phyloP scores from a whole-genome alignment of 345 rosid genomes.

The Mallotus nudiflorus region DNA sequence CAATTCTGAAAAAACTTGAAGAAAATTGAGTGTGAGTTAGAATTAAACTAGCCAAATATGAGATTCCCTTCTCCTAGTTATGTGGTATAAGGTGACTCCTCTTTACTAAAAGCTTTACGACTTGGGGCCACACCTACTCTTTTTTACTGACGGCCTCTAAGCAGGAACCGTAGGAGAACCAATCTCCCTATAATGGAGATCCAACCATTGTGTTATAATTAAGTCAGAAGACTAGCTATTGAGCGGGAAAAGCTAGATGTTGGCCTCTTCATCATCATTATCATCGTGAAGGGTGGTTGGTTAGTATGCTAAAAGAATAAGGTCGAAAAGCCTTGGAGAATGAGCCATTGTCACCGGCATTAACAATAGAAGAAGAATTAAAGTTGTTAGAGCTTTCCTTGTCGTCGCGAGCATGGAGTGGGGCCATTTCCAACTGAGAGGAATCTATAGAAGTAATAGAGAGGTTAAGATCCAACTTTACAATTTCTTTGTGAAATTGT shows the following conservation, averaged over 20 bases:
- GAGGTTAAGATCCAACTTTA: slow-evolving; percentile 58
- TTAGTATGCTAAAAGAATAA: slow-evolving; percentile 37
- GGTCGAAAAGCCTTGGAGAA: slow-evolving; percentile 32
- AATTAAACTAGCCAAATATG: slow-evolving; percentile 72
- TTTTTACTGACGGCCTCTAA: slow-evolving; percentile 41
- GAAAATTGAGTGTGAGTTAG: not conserved
- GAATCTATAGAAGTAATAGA: slow-evolving; percentile 20
- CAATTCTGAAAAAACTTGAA: no score
- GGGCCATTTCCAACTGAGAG: slow-evolving; percentile 14
- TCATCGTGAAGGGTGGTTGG: not conserved
- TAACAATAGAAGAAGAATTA: slow-evolving; percentile 36
- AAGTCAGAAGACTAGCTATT: slow-evolving; percentile 11
- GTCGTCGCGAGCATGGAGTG: no score
- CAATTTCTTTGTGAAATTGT: no score
- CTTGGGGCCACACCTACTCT: slow-evolving; percentile 92
- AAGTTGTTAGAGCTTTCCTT: slow-evolving; percentile 43
- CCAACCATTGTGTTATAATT: slow-evolving; percentile 33
- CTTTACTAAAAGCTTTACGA: slow-evolving; percentile 95
- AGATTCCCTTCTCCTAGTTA: slow-evolving; percentile 99
- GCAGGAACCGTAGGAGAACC: slow-evolving; percentile 17
- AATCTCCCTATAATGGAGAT: slow-evolving; percentile 28
- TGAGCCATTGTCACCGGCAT: slow-evolving; percentile 35
- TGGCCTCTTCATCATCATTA: not conserved
- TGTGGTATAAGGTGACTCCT: slow-evolving; percentile 93
- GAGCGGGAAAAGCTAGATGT: slow-evolving; percentile 50